A percentile compares a stretch with the other conserved stretches of the same genome.
These are phyloP conservation scores for Microbotryomycetes sp. DNA, from an alignment of 1,284 basidiomycete species.

Conservation along the genomic window DNA sequence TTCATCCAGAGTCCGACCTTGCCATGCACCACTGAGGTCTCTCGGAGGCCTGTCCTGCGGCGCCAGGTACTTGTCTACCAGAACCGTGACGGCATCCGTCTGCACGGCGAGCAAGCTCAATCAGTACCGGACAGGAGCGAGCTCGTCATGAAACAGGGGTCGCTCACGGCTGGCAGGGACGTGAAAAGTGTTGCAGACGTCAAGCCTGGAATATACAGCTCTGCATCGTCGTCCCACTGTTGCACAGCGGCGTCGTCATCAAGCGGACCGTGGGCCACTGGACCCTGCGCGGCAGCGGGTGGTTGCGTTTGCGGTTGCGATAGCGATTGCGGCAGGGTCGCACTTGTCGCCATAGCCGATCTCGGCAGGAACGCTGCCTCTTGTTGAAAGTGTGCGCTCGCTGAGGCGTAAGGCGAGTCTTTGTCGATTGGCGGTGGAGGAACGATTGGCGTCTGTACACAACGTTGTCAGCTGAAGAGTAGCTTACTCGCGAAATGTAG, in stretches of 20 bases:
- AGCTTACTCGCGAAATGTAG: no score
- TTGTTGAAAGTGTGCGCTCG: not conserved
- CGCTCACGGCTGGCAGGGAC: slow-evolving; percentile 8
- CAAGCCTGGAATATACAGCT: slow-evolving; percentile 8
- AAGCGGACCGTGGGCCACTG: not conserved
- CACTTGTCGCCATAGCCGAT: not conserved
- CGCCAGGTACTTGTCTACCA: slow-evolving; percentile 55
- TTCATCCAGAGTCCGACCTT: slow-evolving; percentile 60
- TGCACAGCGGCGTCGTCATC: not conserved
- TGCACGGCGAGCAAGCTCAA: not conserved
- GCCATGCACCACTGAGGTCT: slow-evolving; percentile 65
- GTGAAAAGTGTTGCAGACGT: slow-evolving; percentile 7
- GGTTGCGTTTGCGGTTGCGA: not conserved
- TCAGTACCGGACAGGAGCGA: not conserved
- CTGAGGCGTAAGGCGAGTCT: not conserved
- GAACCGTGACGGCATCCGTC: slow-evolving; percentile 4
- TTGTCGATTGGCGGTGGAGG: not conserved
- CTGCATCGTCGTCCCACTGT: not conserved
- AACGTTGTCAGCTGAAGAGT: no score
- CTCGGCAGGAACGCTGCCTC: slow-evolving; percentile 4
- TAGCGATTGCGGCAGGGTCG: not conserved
- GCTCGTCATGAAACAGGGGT: not conserved
- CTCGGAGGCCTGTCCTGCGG: slow-evolving; percentile 63
- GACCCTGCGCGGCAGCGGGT: not conserved
- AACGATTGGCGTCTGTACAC: not conserved